phyloP scores from a whole-genome alignment of 352 stramenopile species.

The Saprolegnia parasitica region DNA sequence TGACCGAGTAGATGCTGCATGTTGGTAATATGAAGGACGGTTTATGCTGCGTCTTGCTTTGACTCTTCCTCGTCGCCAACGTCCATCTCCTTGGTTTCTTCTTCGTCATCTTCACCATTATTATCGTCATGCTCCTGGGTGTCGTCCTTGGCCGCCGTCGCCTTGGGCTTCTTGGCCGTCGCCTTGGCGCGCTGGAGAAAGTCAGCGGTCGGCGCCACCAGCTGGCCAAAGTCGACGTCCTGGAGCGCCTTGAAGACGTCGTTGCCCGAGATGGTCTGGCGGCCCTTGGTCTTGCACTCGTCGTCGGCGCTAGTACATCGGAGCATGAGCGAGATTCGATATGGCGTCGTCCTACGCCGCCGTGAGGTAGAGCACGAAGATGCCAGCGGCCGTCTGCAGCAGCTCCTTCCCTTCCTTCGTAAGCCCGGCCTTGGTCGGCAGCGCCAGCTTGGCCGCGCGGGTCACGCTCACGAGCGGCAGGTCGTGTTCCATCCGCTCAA shows the following conservation, averaged over 20 bases:
- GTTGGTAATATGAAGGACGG: conserved; percentile 33
- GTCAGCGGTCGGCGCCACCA: conserved; percentile 58
- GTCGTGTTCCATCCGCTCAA: conserved; percentile 82
- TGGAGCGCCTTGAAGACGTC: conserved; percentile 66
- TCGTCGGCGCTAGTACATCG: conserved; percentile 1
- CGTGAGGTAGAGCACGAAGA: conserved; percentile 76
- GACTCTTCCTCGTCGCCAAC: conserved; percentile 18
- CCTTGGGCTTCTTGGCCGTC: conserved; percentile 22
- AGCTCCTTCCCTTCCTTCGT: conserved; percentile 61
- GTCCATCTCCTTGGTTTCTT: conserved; percentile 33
- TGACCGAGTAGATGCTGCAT: conserved; percentile 32
- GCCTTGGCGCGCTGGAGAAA: conserved; percentile 41
- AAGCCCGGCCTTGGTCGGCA: conserved; percentile 61
- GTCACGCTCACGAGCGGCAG: conserved; percentile 56
- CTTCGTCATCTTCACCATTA: conserved; percentile 35
- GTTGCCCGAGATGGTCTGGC: conserved; percentile 67
- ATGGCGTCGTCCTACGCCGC: conserved; percentile 43
- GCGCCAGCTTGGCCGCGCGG: conserved; percentile 55
- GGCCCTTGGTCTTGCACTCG: conserved; percentile 42
- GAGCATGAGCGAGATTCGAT: neutral
- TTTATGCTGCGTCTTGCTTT: conserved; percentile 29
- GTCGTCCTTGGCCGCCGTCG: conserved; percentile 34
- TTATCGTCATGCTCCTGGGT: conserved; percentile 36
- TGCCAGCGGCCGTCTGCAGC: conserved; percentile 63
- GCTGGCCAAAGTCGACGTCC: conserved; percentile 76